These are phyloP conservation scores for Talinum fruticosum DNA, from an alignment of 148 eudicot species.

Conservation along the genomic window DNA sequence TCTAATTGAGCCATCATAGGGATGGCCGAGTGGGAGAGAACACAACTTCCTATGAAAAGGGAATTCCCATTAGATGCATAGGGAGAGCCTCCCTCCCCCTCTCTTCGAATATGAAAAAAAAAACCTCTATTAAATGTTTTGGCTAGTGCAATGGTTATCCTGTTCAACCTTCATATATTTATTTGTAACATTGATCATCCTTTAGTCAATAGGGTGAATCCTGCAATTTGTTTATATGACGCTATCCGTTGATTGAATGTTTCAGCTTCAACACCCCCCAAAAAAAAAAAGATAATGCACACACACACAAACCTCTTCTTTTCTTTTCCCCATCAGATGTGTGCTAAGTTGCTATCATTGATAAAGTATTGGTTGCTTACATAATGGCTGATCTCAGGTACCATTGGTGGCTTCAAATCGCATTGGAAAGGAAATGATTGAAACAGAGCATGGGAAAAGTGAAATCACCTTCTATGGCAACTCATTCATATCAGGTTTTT, in stretches of 20 bases:
- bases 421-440: slow-evolving; percentile 74
- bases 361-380: slow-evolving; percentile 11
- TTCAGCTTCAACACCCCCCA: background rate
- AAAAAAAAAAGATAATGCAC: too few species aligned
- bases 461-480: slow-evolving; percentile 96
- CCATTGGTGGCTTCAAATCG: slow-evolving; percentile 98
- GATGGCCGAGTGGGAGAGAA: background rate
- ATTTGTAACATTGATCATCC: background rate
- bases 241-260: background rate
- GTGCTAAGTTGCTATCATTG: background rate
- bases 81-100: background rate
- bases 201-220: background rate
- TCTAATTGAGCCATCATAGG: background rate
- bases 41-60: background rate
- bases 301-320: too few species aligned
- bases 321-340: background rate
- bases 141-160: background rate
- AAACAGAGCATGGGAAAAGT: slow-evolving; percentile 92
- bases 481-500: slow-evolving; percentile 90
- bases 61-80: background rate
- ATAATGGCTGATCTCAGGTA: slow-evolving; percentile 46
- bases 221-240: background rate
- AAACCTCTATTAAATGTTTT: too few species aligned
- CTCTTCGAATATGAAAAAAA: background rate
- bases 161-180: background rate